These are phyloP conservation scores for Ceriops zippeliana DNA, from an alignment of 345 rosid species.

Conservation along the genomic window DNA sequence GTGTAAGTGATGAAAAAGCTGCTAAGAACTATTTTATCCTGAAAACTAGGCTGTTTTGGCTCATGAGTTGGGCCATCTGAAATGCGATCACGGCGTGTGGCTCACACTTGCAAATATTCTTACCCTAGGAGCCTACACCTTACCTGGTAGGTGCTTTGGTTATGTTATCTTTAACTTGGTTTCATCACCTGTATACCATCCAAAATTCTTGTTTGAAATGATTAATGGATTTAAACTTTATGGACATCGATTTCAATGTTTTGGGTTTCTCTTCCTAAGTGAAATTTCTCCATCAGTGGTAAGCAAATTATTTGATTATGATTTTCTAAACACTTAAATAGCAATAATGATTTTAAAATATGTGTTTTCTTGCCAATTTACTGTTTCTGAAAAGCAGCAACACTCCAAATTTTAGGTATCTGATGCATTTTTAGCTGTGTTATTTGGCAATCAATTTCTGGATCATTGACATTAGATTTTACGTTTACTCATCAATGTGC, in stretches of 20 bases:
- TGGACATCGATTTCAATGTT: not conserved
- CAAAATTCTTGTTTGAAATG: too few species aligned
- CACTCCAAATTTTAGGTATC: not conserved
- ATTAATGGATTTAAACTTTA: too few species aligned
- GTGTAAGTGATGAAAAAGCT: slow-evolving; percentile 11
- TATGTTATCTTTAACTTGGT: slow-evolving; percentile 9
- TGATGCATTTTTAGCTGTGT: not conserved
- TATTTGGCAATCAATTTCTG: not conserved
- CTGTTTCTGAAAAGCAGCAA: not conserved
- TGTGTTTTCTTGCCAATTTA: not conserved
- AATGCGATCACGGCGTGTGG: slow-evolving; percentile 98
- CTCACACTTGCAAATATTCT: slow-evolving; percentile 92
- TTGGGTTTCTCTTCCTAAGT: not conserved
- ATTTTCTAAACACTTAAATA: not conserved
- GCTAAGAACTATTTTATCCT: slow-evolving; percentile 19
- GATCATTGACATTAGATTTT: not conserved
- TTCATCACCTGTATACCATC: not conserved
- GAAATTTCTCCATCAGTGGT: not conserved
- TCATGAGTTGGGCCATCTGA: slow-evolving; percentile 92
- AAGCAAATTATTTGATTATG: not conserved
- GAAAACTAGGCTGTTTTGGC: slow-evolving; percentile 82
- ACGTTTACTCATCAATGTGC: not conserved
- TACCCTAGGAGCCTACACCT: slow-evolving; percentile 84
- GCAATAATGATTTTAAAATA: not conserved
- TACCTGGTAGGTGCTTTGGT: slow-evolving; percentile 65